Conservation (phyloP, 2,329 filamentous ascomycete genomes). For the Clarireedia hainanense region DNA sequence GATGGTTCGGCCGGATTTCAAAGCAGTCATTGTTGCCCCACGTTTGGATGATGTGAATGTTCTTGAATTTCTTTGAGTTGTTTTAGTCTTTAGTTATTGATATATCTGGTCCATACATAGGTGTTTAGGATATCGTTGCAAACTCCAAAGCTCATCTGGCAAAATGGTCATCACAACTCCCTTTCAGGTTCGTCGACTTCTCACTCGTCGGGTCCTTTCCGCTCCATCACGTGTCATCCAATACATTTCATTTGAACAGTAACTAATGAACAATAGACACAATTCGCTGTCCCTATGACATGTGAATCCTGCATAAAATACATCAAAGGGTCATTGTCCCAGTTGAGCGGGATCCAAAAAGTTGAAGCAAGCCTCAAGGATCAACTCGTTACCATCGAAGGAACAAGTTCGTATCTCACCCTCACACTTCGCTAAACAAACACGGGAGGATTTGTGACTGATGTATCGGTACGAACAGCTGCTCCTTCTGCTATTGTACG, state of each 20-base stretch:
- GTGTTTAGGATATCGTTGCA: not conserved
- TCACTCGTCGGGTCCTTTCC: not conserved
- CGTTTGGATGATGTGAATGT: not conserved
- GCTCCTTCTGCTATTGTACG: constrained; percentile 83
- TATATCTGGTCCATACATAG: not conserved
- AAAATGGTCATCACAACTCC: constrained; percentile 29
- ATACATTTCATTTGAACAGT: not conserved
- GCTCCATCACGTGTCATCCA: constrained; percentile 18
- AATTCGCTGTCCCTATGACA: constrained; percentile 90
- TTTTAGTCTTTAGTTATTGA: not conserved
- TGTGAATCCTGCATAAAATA: constrained; percentile 85
- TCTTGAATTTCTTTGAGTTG: not conserved
- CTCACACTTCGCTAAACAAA: constrained; percentile 26
- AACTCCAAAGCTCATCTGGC: not conserved
- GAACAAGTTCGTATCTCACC: constrained; percentile 55
- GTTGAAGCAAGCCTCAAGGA: constrained; percentile 76
- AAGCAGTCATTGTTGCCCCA: constrained; percentile 17
- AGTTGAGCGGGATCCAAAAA: constrained; percentile 71
- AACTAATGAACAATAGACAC: constrained; percentile 51
- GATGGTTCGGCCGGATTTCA: constrained; percentile 19
- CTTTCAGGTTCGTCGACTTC: constrained; percentile 27
- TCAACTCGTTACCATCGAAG: constrained; percentile 77
- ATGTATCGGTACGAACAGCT: constrained; percentile 38
- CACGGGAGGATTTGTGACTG: constrained; percentile 8
- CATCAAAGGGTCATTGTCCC: constrained; percentile 70